Conservation (phyloP, 2,329 filamentous ascomycete species). For the Tolypocladium sp. region DNA sequence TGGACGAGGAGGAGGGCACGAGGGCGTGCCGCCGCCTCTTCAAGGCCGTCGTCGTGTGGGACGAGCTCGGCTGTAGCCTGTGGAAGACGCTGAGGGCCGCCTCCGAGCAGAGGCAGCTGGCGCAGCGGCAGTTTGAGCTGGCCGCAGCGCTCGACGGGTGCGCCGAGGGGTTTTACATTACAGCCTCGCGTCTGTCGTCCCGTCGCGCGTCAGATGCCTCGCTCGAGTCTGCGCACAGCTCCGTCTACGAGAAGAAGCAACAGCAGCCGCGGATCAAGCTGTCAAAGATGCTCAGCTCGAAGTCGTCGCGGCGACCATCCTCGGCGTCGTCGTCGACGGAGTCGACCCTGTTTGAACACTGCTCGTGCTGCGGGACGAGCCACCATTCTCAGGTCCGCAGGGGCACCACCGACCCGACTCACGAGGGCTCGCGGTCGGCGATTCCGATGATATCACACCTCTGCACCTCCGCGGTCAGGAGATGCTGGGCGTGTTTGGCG, state of each 20-base stretch:
- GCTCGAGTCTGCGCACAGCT: not conserved
- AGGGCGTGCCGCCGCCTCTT: conserved; percentile 24
- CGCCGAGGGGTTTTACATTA: not conserved
- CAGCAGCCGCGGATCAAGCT: not conserved
- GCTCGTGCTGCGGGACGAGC: not conserved
- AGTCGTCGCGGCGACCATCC: not conserved
- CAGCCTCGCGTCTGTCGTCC: not conserved
- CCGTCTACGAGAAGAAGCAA: not conserved
- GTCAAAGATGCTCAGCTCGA: not conserved
- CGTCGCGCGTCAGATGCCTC: conserved; percentile 1
- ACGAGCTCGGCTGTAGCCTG: conserved; percentile 23
- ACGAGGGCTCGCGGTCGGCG: not conserved
- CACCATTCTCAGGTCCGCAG: too few relatives aligned
- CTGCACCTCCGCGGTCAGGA: not conserved
- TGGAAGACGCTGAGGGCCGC: conserved; percentile 17
- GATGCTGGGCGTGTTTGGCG: not conserved
- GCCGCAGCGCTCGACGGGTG: not conserved
- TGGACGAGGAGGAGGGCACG: conserved; percentile 24
- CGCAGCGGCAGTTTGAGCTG: not conserved
- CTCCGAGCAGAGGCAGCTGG: conserved; percentile 6
- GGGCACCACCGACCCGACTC: too few relatives aligned
- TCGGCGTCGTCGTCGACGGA: not conserved
- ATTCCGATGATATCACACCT: not conserved
- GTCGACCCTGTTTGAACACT: not conserved
- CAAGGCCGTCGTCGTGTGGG: conserved; percentile 28